Percentiles rank a stretch among this genome's conserved stretches.
phyloP scores from a whole-genome alignment of 2,329 filamentous ascomycete species.

The Cadophora gregata region DNA sequence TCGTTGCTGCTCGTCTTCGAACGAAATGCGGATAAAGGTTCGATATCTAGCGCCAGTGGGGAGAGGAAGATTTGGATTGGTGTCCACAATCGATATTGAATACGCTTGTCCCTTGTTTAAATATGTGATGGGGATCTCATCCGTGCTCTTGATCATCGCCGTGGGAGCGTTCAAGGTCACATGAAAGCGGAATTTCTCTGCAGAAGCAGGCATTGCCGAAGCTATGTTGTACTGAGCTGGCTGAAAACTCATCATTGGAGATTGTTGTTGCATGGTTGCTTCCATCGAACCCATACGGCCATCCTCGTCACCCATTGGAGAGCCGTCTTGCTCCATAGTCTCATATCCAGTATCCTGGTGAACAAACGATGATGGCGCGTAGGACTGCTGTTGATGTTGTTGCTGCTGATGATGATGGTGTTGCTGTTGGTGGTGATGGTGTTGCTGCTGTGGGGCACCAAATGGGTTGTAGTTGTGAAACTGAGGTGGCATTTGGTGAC shows the following conservation, averaged over 20 bases:
- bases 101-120: conserved; percentile 98
- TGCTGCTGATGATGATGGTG: conserved; percentile 54
- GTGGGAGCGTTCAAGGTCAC: conserved; percentile 92
- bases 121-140: conserved; percentile 97
- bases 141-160: conserved; percentile 88
- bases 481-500: conserved; percentile 58
- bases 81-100: conserved; percentile 83
- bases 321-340: conserved; percentile 76
- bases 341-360: conserved; percentile 84
- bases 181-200: conserved; percentile 85
- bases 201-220: conserved; percentile 57
- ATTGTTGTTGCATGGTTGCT: conserved; percentile 64
- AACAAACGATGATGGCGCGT: conserved; percentile 79
- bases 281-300: conserved; percentile 63
- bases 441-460: conserved; percentile 57
- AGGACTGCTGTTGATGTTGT: conserved; percentile 55
- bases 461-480: conserved; percentile 77
- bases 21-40: conserved; percentile 93
- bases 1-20: conserved; percentile 94
- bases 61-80: conserved; percentile 63
- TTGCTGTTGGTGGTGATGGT: conserved; percentile 48
- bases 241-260: conserved; percentile 64
- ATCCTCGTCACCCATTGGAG: conserved; percentile 66
- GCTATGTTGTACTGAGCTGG: conserved; percentile 54
- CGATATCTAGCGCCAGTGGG: conserved; percentile 74